These are phyloP conservation scores for Trichoderma pleuroti DNA, from an alignment of 2,329 filamentous ascomycete genomes.

Conservation along the genomic window DNA sequence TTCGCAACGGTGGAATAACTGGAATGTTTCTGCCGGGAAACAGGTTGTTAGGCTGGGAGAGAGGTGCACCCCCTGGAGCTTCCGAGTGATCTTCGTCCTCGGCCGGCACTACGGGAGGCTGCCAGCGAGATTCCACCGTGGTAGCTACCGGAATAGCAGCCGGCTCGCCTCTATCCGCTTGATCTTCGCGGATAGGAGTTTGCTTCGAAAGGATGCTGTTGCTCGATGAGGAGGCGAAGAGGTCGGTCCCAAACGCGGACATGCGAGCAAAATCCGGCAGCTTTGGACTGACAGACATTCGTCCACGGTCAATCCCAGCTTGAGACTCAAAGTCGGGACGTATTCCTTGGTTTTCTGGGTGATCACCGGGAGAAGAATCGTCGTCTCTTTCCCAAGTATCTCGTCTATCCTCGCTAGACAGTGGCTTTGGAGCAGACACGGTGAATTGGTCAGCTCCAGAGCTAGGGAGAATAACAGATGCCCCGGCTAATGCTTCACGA, in stretches of 20 bases:
- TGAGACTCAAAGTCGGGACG: conserved; percentile 23
- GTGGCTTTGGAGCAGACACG: conserved; percentile 7
- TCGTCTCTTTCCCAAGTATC: conserved; percentile 19
- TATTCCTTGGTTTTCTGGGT: neutral
- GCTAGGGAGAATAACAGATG: conserved; percentile 48
- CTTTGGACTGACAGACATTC: conserved; percentile 13
- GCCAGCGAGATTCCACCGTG: neutral
- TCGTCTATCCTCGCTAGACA: conserved; percentile 3
- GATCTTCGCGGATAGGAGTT: neutral
- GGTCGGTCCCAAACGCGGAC: conserved; percentile 58
- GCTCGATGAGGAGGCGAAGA: conserved; percentile 38
- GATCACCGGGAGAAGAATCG: neutral
- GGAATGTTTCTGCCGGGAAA: conserved; percentile 24
- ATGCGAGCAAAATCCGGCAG: conserved; percentile 44
- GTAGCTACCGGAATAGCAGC: neutral
- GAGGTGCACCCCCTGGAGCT: neutral
- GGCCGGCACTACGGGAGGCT: neutral
- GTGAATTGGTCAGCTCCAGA: conserved; percentile 34
- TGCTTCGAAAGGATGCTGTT: neutral
- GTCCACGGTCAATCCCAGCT: neutral
- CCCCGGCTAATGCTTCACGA: conserved; percentile 55
- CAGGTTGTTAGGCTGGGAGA: neutral
- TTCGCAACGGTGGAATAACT: conserved; percentile 33
- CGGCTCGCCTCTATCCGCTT: neutral
- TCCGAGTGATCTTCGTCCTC: neutral